A percentile compares a stretch with the other conserved stretches of the same genome.
Evolutionary conservation across 352 stramenopile species (phyloP).

Genomic region (Pythium brachiatum): DNA sequence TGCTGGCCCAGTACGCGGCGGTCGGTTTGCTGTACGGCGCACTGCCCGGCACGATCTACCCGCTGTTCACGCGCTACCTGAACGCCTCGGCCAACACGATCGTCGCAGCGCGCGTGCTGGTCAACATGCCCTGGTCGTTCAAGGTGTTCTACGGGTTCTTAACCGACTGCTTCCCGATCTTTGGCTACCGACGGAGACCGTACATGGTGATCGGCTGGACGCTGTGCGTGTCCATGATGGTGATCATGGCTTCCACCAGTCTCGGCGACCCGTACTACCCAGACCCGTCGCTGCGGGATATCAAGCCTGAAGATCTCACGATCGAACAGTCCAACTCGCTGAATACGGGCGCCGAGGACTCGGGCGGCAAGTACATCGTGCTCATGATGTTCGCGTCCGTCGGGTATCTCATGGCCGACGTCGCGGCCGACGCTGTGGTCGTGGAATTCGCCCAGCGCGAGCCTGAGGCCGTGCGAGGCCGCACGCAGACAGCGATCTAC

Average conservation of each 20-base stretch:
- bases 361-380: conserved; percentile 36
- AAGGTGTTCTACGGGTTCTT: conserved; percentile 39
- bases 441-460: conserved; percentile 41
- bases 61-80: conserved; percentile 33
- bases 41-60: conserved; percentile 29
- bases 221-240: conserved; percentile 21
- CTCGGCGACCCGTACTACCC: conserved; percentile 28
- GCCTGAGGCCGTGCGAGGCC: conserved; percentile 24
- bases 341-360: conserved; percentile 20
- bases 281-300: conserved; percentile 1
- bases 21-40: conserved; percentile 30
- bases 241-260: conserved; percentile 22
- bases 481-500: conserved; percentile 26
- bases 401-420: conserved; percentile 60
- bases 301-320: conserved; percentile 6
- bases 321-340: conserved; percentile 5
- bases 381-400: conserved; percentile 53
- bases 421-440: conserved; percentile 45
- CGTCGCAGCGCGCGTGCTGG: conserved; percentile 26
- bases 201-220: conserved; percentile 36
- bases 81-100: conserved; percentile 25
- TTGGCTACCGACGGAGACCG: conserved; percentile 25
- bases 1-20: conserved; percentile 32
- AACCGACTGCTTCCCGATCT: conserved; percentile 31
- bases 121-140: conserved; percentile 37